phyloP scores from a whole-genome alignment of 2,329 filamentous ascomycete genomes.

The Fusarium equiseti region DNA sequence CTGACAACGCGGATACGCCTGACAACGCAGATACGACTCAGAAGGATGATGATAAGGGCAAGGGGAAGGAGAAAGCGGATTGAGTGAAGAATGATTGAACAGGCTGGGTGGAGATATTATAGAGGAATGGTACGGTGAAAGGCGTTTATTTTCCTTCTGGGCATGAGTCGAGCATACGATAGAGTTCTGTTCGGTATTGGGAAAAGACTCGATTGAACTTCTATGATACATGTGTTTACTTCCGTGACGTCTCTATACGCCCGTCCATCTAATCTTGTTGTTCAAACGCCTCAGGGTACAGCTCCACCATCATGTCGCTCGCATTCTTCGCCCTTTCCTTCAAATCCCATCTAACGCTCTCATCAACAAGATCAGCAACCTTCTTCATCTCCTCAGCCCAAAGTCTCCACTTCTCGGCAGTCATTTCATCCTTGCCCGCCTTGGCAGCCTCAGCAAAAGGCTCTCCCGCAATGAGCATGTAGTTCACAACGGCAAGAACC shows the following conservation, averaged over 20 bases:
- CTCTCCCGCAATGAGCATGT: constrained; percentile 16
- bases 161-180: background rate
- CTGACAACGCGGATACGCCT: background rate
- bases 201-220: background rate
- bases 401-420: constrained; percentile 1
- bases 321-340: background rate
- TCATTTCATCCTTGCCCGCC: background rate
- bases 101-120: too few species aligned
- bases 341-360: background rate
- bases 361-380: background rate
- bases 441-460: background rate
- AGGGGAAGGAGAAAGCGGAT: background rate
- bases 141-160: background rate
- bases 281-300: constrained; percentile 15
- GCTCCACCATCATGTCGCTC: constrained; percentile 12
- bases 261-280: background rate
- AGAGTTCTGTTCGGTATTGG: background rate
- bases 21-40: background rate
- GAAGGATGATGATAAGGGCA: background rate
- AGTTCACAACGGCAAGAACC: background rate
- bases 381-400: constrained; percentile 10
- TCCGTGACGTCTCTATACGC: accelerated
- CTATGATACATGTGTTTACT: background rate
- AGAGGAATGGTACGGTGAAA: background rate
- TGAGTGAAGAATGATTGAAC: background rate